These are phyloP conservation scores for Flaveria trinervia DNA, from an alignment of 129 eudicot species.

Conservation along the genomic window DNA sequence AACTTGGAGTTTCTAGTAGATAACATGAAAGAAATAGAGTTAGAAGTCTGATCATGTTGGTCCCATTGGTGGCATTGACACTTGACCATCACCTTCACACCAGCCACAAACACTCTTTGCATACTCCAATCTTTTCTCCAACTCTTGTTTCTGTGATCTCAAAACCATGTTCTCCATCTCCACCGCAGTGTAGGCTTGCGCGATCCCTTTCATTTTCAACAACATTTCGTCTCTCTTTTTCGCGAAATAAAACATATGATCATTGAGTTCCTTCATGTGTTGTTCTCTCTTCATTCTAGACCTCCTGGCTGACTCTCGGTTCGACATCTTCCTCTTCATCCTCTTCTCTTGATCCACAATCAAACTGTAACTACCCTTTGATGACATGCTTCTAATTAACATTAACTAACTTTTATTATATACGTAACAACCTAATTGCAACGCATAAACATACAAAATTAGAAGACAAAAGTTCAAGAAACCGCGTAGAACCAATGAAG, in stretches of 20 bases:
- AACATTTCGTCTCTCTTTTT: slow-evolving; percentile 41
- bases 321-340: slow-evolving; percentile 58
- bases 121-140: slow-evolving; percentile 48
- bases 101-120: slow-evolving; percentile 40
- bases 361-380: slow-evolving; percentile 26
- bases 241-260: slow-evolving; percentile 31
- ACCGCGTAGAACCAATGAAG: slow-evolving; percentile 67
- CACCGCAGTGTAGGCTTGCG: slow-evolving; percentile 5
- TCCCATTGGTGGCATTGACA: slow-evolving; percentile 17
- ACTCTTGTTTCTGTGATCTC: slow-evolving; percentile 42
- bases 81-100: slow-evolving; percentile 26
- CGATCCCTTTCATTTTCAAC: slow-evolving; percentile 30
- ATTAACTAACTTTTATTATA: background rate
- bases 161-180: slow-evolving; percentile 49
- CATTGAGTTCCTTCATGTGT: slow-evolving; percentile 50
- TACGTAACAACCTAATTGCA: background rate
- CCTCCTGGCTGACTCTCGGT: slow-evolving; percentile 56
- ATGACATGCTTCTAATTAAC: slow-evolving; percentile 26
- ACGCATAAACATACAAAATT: background rate
- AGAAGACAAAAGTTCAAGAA: slow-evolving; percentile 34
- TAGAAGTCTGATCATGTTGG: slow-evolving; percentile 32
- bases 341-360: slow-evolving; percentile 43
- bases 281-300: slow-evolving; percentile 54
- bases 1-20: background rate
- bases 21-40: slow-evolving; percentile 33